Percentiles rank a stretch among this genome's conserved stretches.
phyloP scores from a whole-genome alignment of 208 protist genomes.

The Trypanosoma boissoni region DNA sequence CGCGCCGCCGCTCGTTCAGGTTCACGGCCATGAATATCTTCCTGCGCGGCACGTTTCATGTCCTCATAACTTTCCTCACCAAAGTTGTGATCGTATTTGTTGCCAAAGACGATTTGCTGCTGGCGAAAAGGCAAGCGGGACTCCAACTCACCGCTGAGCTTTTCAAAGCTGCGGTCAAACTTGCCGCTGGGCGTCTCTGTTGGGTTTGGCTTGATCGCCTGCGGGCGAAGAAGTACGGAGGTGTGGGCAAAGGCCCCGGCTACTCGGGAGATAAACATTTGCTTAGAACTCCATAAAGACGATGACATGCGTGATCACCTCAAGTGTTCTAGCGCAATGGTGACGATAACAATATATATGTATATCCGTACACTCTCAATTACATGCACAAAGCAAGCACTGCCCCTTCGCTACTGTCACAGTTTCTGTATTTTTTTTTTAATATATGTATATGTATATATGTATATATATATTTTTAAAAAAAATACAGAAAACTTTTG shows the following conservation, averaged over 20 bases:
- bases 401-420: too few species aligned
- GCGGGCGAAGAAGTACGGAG: slow-evolving; percentile 35
- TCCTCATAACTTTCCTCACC: slow-evolving; percentile 57
- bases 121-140: slow-evolving; percentile 55
- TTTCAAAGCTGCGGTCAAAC: slow-evolving; percentile 84
- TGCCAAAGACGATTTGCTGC: slow-evolving; percentile 46
- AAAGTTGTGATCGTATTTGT: slow-evolving; percentile 61
- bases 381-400: too few species aligned
- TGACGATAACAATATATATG: too few species aligned
- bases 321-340: too few species aligned
- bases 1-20: slow-evolving; percentile 50
- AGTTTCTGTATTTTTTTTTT: too few species aligned
- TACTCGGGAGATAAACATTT: not conserved
- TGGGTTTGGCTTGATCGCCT: slow-evolving; percentile 80
- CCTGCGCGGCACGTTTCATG: slow-evolving; percentile 43
- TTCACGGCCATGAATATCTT: slow-evolving; percentile 62
- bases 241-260: slow-evolving; percentile 25
- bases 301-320: too few species aligned
- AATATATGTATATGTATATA: too few species aligned
- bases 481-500: too few species aligned
- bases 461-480: too few species aligned
- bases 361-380: too few species aligned
- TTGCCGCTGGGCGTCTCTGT: slow-evolving; percentile 54
- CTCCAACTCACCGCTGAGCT: slow-evolving; percentile 65
- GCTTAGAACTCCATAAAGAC: too few species aligned